Base-by-base conservation (phyloP, 2,329 filamentous ascomycete genomes). In the Alternaria consortialis region DNA sequence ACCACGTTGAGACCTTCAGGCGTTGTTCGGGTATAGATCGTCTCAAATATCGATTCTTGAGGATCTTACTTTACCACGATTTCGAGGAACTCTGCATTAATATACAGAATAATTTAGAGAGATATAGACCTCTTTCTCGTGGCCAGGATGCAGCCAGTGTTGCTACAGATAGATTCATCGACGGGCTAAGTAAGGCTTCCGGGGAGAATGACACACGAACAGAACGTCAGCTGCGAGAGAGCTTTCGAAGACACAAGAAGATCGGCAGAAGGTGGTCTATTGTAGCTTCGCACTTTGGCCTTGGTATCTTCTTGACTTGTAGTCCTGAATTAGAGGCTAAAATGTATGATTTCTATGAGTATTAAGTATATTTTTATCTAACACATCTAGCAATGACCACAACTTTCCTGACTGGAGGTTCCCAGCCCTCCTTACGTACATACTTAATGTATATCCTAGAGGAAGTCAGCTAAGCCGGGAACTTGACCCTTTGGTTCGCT, bases 61-160 rank as follows among this genome's bases (percentile, higher is more conserved):
- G 53, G 32, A 55, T 55, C 53, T 55, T 54, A 46, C 52, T 54
- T 54, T 54, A 54, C 23, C n/a, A 54, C 7, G 15, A 54, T 54
- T 46, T 54, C 8, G 9, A 55, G 32, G 42, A 55, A 55, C 42
- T 47, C n/a, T 46, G 23, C 32, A 46, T 55, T 7, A 31, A 55
- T 55, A 47, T 55, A 47, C 34, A 47, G 42, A 55, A 46, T 55
- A 47, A 47, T 55, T n/a, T 36, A 27, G 39, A 53, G 17, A 53
- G 51, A 43, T 53, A 53, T 15, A 47, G 32, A 55, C 52, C 52
- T 54, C 31, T 46, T 46, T 54, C 42, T 25, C 7, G 23, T 46
- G 15, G 53, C 23, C 15, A 55, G 42, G 25, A 47, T 47, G 32
- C 31, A 47, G 42, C 53, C 6, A 55, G 20, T 39, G 12, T 55